Evolutionary conservation across 2,329 filamentous ascomycete species (phyloP).

Genomic region (Fusarium sp.): DNA sequence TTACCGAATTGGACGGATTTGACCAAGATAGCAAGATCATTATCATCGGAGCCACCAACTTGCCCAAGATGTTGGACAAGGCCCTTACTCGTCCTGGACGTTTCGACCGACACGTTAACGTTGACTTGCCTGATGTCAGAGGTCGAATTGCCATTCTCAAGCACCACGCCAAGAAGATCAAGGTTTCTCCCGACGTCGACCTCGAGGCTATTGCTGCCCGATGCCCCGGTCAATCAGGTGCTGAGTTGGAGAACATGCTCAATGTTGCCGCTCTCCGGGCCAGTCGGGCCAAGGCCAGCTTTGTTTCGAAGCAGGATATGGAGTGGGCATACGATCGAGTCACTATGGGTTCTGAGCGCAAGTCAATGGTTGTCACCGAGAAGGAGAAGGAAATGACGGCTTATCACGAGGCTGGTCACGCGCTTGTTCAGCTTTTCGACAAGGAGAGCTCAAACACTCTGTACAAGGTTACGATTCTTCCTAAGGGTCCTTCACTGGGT

Average conservation of each 20-base stretch:
- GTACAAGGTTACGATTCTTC: conserved; percentile 98
- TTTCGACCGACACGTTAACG: conserved; percentile 92
- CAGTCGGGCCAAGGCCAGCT: conserved; percentile 83
- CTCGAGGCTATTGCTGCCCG: conserved; percentile 85
- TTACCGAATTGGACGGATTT: conserved; percentile 97
- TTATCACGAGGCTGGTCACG: conserved; percentile 96
- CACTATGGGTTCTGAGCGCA: conserved; percentile 94
- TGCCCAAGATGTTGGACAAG: conserved; percentile 93
- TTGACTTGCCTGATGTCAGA: conserved; percentile 90
- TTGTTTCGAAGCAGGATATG: conserved; percentile 83
- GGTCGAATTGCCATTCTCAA: conserved; percentile 93
- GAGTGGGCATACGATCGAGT: conserved; percentile 99
- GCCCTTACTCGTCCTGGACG: conserved; percentile 93
- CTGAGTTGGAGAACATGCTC: conserved; percentile 95
- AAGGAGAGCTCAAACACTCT: conserved; percentile 78
- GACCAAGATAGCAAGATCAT: conserved; percentile 95
- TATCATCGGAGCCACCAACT: conserved; percentile 96
- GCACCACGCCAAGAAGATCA: conserved; percentile 93
- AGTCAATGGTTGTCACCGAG: conserved; percentile 88
- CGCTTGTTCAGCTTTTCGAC: conserved; percentile 87
- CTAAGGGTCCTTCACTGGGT: conserved; percentile 86
- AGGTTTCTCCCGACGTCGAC: conserved; percentile 83
- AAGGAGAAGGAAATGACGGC: conserved; percentile 97
- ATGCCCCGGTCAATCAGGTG: conserved; percentile 92
- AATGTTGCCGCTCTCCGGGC: conserved; percentile 96